Evolutionary conservation across 2,329 filamentous ascomycete genomes (phyloP).

Genomic region (Monilinia polystroma): DNA sequence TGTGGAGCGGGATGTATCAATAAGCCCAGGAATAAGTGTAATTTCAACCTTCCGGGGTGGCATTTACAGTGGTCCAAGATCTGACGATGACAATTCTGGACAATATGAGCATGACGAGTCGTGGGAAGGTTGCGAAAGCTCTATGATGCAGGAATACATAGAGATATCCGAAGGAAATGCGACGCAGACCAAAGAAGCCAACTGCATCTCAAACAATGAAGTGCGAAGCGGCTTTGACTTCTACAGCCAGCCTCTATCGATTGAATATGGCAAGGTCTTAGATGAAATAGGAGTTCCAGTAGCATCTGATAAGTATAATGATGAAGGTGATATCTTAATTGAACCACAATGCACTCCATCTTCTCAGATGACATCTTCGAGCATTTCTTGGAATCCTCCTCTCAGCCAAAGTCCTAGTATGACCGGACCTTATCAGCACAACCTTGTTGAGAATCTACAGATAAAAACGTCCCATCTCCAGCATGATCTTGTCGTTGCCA

Average conservation of each 20-base stretch:
- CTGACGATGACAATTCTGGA: not conserved
- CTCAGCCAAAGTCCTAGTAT: not conserved
- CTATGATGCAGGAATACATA: not conserved
- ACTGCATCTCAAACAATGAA: not conserved
- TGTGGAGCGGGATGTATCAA: slow-evolving; percentile 18
- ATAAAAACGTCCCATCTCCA: no score
- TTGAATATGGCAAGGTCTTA: not conserved
- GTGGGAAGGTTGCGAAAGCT: not conserved
- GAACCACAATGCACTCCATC: not conserved
- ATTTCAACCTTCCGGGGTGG: not conserved
- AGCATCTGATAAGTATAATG: not conserved
- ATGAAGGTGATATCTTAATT: not conserved
- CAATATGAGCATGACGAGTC: slow-evolving; percentile 1
- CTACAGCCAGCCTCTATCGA: not conserved
- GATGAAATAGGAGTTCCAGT: not conserved
- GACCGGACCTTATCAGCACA: not conserved
- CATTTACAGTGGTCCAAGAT: not conserved
- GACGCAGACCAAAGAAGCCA: not conserved
- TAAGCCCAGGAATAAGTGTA: slow-evolving; percentile 35
- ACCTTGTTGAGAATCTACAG: not conserved
- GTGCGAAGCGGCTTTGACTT: not conserved
- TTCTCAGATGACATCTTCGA: slow-evolving; percentile 8
- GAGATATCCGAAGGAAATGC: not conserved
- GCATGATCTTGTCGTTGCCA: not conserved
- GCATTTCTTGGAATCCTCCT: slow-evolving; percentile 17